Conservation (phyloP, 2,329 filamentous ascomycete species). For the Cadophora malorum region DNA sequence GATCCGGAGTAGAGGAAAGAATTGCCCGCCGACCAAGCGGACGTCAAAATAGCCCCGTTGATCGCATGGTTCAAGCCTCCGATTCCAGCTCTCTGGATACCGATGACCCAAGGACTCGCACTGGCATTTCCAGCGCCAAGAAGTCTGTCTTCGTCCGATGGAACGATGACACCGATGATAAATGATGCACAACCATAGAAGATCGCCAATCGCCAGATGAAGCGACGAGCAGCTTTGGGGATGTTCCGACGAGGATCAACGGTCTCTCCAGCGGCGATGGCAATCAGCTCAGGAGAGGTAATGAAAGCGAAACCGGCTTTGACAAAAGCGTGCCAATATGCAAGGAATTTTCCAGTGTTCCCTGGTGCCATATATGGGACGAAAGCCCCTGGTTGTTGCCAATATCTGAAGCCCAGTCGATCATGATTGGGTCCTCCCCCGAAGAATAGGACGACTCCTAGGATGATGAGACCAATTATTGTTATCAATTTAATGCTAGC, state of each 20-base stretch:
- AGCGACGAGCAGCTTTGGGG: slow-evolving; percentile 66
- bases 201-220: slow-evolving; percentile 63
- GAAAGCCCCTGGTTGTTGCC: slow-evolving; percentile 25
- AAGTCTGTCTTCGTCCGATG: slow-evolving; percentile 67
- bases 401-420: slow-evolving; percentile 27
- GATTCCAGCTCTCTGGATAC: slow-evolving; percentile 71
- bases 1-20: slow-evolving; percentile 69
- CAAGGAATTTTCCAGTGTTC: slow-evolving; percentile 23
- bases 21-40: slow-evolving; percentile 67
- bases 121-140: slow-evolving; percentile 53
- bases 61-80: slow-evolving; percentile 68
- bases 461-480: slow-evolving; percentile 62
- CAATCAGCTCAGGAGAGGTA: slow-evolving; percentile 53
- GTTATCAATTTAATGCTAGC: slow-evolving; percentile 51
- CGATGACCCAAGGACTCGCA: slow-evolving; percentile 57
- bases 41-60: slow-evolving; percentile 72
- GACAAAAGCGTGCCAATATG: slow-evolving; percentile 27
- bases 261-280: slow-evolving; percentile 68
- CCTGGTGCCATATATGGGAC: slow-evolving; percentile 23
- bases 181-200: slow-evolving; percentile 67
- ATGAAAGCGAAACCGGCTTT: slow-evolving; percentile 31
- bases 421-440: slow-evolving; percentile 27
- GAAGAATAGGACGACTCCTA: slow-evolving; percentile 25
- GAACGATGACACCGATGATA: slow-evolving; percentile 64
- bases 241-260: slow-evolving; percentile 69